These are phyloP conservation scores for Daldinia bambusicola DNA, from an alignment of 495 filamentous ascomycete species.

Conservation along the genomic window DNA sequence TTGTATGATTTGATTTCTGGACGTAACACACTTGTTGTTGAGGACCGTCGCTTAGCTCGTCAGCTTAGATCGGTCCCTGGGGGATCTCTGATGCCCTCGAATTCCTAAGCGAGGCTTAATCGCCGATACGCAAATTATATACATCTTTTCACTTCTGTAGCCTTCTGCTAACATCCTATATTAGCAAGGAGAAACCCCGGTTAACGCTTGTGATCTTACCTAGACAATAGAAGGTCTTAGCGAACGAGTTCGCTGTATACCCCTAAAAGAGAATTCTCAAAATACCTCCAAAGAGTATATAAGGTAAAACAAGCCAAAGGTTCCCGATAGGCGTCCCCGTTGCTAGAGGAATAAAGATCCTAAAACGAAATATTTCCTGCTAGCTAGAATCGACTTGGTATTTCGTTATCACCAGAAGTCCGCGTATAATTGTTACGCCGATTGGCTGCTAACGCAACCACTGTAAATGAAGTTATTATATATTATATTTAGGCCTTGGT, in stretches of 20 bases:
- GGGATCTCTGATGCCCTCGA: neutral
- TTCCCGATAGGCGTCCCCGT: neutral
- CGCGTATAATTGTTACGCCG: neutral
- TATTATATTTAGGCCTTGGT: neutral
- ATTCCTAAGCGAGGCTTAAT: neutral
- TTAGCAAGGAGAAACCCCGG: slow-evolving; percentile 3
- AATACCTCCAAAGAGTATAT: neutral
- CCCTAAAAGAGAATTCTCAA: neutral
- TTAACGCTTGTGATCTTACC: neutral
- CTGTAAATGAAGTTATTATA: neutral
- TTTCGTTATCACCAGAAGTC: neutral
- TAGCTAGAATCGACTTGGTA: neutral
- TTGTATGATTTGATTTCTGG: slow-evolving; percentile 4
- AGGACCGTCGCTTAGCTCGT: neutral
- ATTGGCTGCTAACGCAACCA: neutral
- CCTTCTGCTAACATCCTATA: neutral
- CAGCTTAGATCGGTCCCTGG: neutral
- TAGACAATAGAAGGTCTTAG: neutral
- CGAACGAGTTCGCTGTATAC: neutral
- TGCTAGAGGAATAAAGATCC: neutral
- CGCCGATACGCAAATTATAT: neutral
- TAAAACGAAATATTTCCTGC: neutral
- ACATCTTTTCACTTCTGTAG: neutral
- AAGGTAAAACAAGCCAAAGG: neutral
- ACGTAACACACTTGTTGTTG: neutral